Conservation (phyloP, 1,284 basidiomycete genomes). For the Trichosporon faecale region DNA sequence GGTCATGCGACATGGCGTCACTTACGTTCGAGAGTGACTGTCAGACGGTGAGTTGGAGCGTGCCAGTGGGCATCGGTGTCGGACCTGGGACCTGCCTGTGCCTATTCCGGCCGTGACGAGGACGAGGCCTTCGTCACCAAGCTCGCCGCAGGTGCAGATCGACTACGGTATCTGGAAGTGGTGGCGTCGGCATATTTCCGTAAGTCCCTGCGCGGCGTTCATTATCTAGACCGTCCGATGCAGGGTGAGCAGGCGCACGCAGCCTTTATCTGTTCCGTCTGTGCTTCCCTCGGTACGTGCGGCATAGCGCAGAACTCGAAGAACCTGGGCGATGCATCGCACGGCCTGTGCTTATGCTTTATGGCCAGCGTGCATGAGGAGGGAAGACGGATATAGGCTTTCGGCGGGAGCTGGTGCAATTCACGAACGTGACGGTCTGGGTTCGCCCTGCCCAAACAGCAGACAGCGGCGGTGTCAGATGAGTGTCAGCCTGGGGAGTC, state of each 20-base stretch:
- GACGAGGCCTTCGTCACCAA: too few species aligned
- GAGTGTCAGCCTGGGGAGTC: too few species aligned
- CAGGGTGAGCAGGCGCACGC: too few species aligned
- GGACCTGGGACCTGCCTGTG: neutral
- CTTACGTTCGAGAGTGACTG: neutral
- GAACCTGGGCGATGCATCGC: neutral
- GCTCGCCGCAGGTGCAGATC: neutral
- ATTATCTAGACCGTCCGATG: neutral
- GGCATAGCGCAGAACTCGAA: neutral
- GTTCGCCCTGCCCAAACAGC: neutral
- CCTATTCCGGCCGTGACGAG: neutral
- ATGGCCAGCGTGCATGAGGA: neutral
- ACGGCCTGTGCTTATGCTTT: neutral
- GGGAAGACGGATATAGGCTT: neutral
- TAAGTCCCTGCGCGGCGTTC: neutral
- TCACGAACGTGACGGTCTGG: neutral
- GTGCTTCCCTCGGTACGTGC: neutral
- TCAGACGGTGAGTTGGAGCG: neutral
- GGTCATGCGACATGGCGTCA: neutral
- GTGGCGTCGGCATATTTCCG: neutral
- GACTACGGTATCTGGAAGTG: too few species aligned
- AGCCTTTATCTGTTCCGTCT: neutral
- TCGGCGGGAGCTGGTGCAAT: neutral
- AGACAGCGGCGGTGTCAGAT: neutral
- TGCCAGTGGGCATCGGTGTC: neutral